Evolutionary conservation across 345 rosid genomes (phyloP), one percentile per base, ranked within the genome.

Genomic region (Brassica cretica): DNA sequence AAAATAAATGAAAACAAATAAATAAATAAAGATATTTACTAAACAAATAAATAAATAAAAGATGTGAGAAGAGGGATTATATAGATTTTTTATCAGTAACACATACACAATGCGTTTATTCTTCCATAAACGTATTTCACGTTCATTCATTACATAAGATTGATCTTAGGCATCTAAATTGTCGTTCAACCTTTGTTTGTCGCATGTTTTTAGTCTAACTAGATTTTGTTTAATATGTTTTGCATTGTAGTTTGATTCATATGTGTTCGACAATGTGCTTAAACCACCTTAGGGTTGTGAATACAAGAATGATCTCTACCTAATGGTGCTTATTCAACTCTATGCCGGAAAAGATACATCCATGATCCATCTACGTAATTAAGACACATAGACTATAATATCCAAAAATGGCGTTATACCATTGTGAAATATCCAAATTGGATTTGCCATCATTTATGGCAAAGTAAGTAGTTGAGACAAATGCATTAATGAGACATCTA

Each of bases 401-500:
- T 27, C 30, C 30, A 27, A 27, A 27, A 27, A 27, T 27, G 30
- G 4, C 30, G 30, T 27, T 3, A 27, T 27, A 27, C 30, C 30
- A 27, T 27, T 27, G 30, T 27, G 30, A 27, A 27, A 27, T 27
- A 27, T 27, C 30, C 4, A 39, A 39, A 39, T 25, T 56, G 59
- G 60, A 32, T 65, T 74, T 24, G 11, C 11, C 49, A 4, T 51
- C 27, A 59, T 68, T 41, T 37, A 41, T 41, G 51, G 61, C 35
- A 68, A 41, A 41, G 56, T 12, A 37, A 59, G 60, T 59, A 18
- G 61, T 32, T 66, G 66, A 58, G 19, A 58, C 8, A 8, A 66
- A 24, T 66, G 56, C 66, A 66, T 55, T 74, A 32, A 74, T 53
- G 78, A 12, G 14, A 14, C 21, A 64, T 53, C 71, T 14, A 53